A percentile compares a stretch with the other conserved stretches of the same genome.
Evolutionary conservation across 2,329 filamentous ascomycete genomes (phyloP).

Genomic region (Chrysoporthe cubensis): DNA sequence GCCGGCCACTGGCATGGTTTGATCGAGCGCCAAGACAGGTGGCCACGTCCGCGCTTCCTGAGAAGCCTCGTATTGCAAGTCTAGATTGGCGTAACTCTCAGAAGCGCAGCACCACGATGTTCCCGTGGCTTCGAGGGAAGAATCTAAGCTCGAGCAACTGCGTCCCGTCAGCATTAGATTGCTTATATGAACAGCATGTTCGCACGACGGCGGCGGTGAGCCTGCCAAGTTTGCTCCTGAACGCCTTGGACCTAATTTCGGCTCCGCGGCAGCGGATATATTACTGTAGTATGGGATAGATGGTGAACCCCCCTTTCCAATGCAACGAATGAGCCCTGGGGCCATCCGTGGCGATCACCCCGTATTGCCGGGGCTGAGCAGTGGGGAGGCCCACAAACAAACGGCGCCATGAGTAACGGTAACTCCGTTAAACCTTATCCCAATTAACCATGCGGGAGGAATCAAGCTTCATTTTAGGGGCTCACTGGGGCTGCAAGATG

Average conservation of each 20-base stretch:
- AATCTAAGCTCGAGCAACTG: background rate
- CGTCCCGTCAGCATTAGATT: background rate
- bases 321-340: background rate
- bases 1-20: too few species aligned
- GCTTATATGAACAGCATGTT: background rate
- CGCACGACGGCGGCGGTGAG: background rate
- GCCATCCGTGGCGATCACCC: background rate
- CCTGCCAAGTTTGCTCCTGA: background rate
- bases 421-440: slow-evolving; percentile 13
- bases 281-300: background rate
- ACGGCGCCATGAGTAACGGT: background rate
- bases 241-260: background rate
- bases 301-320: background rate
- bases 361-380: slow-evolving; percentile 6
- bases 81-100: too few species aligned
- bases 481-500: background rate
- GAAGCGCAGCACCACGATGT: too few species aligned
- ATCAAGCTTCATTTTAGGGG: slow-evolving; percentile 6
- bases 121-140: too few species aligned
- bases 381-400: background rate
- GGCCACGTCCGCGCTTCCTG: too few species aligned
- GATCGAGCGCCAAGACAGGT: too few species aligned
- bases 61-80: too few species aligned
- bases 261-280: background rate
- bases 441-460: slow-evolving; percentile 10